Evolutionary conservation across 1,284 basidiomycete genomes (phyloP), one percentile per base, ranked within the genome.

Genomic region (Cronartium ribicola): DNA sequence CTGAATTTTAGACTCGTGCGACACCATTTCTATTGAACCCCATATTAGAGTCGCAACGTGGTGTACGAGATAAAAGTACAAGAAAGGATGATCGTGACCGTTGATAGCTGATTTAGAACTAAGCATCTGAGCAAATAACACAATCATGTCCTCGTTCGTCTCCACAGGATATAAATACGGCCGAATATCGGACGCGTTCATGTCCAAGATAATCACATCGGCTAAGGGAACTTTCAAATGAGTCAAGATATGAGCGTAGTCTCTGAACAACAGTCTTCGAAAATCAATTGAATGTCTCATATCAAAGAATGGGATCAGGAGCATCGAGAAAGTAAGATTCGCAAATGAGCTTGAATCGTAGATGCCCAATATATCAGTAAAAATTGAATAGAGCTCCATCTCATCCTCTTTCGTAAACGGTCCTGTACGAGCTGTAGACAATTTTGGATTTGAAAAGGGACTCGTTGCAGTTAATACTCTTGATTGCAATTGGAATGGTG

Each of bases 301-400:
- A 22, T 61, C 63, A 55, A 64, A 63, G 22, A 72, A 72, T n/a
- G 70, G 70, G 5, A 66, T 41, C 51, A 72, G 43, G 41, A 72
- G 62, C 14, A 36, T 65, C 13, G 61, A 51, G 20, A 72, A 72
- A 5, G 48, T 51, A 6, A 39, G 51, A 37, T 66, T 72, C 0
- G 20, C 70, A 44, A 72, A 59, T 2, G 63, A 72, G 37, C 22
- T 40, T 29, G 48, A 66, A 63, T 72, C 70, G 46, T 66, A 72
- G 51, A 36, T 57, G 7, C 61, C 62, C 51, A 72, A 57, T 41
- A 72, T 72, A 13, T 66, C 51, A n/a, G 63, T 66, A 11, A 72
- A 72, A 22, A 66, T 57, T 29, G 48, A 43, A 29, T 66, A 72
- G 11, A 72, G 55, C 36, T 72, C 70, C 11, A 20, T 63, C 13